A percentile compares a stretch with the other conserved stretches of the same genome.
Conservation (phyloP, 1,284 basidiomycete species). For the Pholiota adiposa region DNA sequence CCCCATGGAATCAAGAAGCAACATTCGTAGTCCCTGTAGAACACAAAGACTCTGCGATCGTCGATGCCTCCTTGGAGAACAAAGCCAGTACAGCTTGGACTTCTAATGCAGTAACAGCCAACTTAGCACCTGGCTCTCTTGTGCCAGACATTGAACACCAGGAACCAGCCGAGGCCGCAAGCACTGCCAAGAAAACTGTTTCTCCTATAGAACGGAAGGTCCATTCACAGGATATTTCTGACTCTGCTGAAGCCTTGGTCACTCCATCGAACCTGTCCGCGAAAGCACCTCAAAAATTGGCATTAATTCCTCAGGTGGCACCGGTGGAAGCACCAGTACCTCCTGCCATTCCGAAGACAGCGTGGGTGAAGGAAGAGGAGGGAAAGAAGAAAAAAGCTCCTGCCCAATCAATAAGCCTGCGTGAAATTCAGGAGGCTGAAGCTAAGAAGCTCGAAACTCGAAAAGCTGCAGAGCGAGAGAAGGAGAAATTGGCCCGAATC, state of each 20-base stretch:
- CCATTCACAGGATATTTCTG: not conserved
- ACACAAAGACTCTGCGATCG: constrained; percentile 42
- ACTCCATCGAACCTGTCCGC: not conserved
- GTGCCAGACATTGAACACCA: constrained; percentile 47
- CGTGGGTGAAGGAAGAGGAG: constrained; percentile 72
- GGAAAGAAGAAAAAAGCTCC: constrained; percentile 53
- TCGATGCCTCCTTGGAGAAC: not conserved
- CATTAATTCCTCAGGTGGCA: constrained; percentile 28
- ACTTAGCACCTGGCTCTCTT: constrained; percentile 58
- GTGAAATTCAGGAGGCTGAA: constrained; percentile 97
- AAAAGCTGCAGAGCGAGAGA: constrained; percentile 70
- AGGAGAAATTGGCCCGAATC: constrained; percentile 58
- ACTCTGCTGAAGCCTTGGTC: not conserved
- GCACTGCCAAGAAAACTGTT: not conserved
- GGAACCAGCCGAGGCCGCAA: constrained; percentile 34
- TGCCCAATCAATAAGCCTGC: constrained; percentile 67
- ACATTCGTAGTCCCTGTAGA: constrained; percentile 18
- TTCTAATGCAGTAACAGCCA: constrained; percentile 43
- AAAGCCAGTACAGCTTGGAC: constrained; percentile 46
- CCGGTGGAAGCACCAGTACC: constrained; percentile 30
- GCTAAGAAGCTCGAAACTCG: constrained; percentile 80
- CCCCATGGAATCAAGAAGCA: constrained; percentile 12
- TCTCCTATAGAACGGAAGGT: constrained; percentile 1
- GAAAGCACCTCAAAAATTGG: constrained; percentile 12
- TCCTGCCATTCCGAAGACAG: constrained; percentile 46